phyloP scores from a whole-genome alignment of 1,284 basidiomycete species.

The Melampsora allii-populina region DNA sequence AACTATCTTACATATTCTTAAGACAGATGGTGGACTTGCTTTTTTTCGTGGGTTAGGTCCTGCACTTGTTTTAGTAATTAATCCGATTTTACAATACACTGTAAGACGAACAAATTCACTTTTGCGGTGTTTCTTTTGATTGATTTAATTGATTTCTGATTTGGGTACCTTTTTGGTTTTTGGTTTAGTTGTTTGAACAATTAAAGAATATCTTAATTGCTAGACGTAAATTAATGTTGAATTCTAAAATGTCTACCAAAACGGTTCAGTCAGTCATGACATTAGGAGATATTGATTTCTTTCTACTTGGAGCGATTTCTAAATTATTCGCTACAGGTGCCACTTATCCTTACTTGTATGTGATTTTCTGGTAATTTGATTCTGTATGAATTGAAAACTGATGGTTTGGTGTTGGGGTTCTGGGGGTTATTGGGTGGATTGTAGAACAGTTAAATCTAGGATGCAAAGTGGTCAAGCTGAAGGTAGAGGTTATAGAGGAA shows the following conservation, averaged over 20 bases:
- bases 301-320: constrained; percentile 79
- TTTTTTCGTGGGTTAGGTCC: constrained; percentile 97
- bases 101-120: constrained; percentile 47
- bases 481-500: constrained; percentile 61
- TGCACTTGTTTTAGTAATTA: constrained; percentile 86
- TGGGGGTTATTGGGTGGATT: neutral
- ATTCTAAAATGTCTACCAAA: constrained; percentile 53
- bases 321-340: constrained; percentile 60
- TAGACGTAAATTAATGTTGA: constrained; percentile 59
- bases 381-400: constrained; percentile 71
- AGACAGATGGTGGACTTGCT: constrained; percentile 71
- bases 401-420: constrained; percentile 47
- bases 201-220: constrained; percentile 73
- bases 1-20: constrained; percentile 69
- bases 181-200: constrained; percentile 66
- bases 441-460: constrained; percentile 70
- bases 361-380: constrained; percentile 58
- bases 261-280: constrained; percentile 51
- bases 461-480: constrained; percentile 69
- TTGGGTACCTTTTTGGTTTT: constrained; percentile 61
- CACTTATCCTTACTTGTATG: constrained; percentile 50
- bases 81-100: constrained; percentile 72
- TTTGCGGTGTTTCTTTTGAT: neutral
- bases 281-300: constrained; percentile 79
- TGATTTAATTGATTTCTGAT: neutral